Conservation (phyloP, 352 stramenopile genomes). For the Pythium vanterpoolii region DNA sequence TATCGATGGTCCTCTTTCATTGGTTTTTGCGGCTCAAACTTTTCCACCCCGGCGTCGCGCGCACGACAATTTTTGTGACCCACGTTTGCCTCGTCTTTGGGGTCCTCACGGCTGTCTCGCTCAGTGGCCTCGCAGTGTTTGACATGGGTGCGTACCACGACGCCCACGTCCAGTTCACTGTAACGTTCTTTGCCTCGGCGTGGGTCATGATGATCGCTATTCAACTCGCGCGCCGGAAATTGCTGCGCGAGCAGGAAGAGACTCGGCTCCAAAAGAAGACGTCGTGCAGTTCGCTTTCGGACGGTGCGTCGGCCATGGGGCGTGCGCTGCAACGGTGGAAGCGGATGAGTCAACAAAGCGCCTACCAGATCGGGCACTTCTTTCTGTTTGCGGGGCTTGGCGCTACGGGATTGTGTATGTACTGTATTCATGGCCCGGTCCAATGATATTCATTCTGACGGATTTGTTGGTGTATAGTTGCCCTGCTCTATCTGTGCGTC, state of each 20-base stretch:
- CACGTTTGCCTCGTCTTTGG: constrained; percentile 30
- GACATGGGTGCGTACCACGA: constrained; percentile 79
- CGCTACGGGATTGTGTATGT: constrained; percentile 64
- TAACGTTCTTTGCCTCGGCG: constrained; percentile 71
- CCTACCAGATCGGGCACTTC: constrained; percentile 47
- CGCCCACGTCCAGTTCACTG: constrained; percentile 65
- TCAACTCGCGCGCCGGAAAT: constrained; percentile 38
- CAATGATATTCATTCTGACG: not conserved
- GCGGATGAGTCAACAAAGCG: constrained; percentile 39
- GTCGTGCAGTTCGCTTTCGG: not conserved
- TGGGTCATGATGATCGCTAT: constrained; percentile 66
- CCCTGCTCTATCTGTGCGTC: constrained; percentile 73
- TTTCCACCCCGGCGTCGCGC: constrained; percentile 7
- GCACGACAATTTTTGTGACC: constrained; percentile 5
- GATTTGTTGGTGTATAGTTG: constrained; percentile 36
- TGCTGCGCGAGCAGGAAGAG: constrained; percentile 35
- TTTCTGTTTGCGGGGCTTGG: constrained; percentile 47
- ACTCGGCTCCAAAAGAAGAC: constrained; percentile 23
- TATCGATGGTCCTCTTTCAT: constrained; percentile 51
- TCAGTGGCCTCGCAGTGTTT: constrained; percentile 63
- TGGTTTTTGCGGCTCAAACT: constrained; percentile 66
- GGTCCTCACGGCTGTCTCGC: constrained; percentile 34
- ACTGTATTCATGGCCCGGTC: not conserved
- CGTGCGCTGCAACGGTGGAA: constrained; percentile 46
- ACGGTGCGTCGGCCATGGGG: constrained; percentile 8